A percentile compares a stretch with the other conserved stretches of the same genome.
phyloP scores from a whole-genome alignment of 305 asterid species.

The Fraxinus dipetala region DNA sequence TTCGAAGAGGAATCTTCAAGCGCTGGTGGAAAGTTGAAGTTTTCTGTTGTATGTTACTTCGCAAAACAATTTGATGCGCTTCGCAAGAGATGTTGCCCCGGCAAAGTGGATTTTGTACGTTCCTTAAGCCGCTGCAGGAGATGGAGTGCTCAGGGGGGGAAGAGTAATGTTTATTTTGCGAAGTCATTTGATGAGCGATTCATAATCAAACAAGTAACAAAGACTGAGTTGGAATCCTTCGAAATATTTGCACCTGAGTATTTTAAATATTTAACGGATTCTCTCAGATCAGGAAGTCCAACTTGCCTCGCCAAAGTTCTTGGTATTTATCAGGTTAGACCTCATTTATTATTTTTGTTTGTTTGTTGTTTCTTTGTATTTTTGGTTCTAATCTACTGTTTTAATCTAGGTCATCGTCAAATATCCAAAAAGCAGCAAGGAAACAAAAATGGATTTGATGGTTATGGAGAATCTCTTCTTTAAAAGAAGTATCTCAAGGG shows the following conservation, averaged over 20 bases:
- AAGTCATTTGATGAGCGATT: constrained; percentile 84
- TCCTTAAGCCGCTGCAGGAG: constrained; percentile 80
- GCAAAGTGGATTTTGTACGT: constrained; percentile 60
- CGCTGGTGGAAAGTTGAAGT: constrained; percentile 55
- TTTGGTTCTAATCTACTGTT: constrained; percentile 9
- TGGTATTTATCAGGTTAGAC: constrained; percentile 83
- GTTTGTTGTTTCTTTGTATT: not conserved
- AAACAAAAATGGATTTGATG: constrained; percentile 89
- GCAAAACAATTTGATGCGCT: constrained; percentile 82
- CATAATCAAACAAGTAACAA: constrained; percentile 81
- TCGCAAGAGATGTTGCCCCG: constrained; percentile 71
- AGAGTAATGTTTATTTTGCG: constrained; percentile 89
- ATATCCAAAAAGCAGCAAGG: constrained; percentile 70
- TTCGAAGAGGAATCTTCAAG: constrained; percentile 64
- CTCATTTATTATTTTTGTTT: not conserved
- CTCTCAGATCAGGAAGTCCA: constrained; percentile 73
- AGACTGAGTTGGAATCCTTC: constrained; percentile 96
- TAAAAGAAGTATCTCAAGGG: constrained; percentile 57
- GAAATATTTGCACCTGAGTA: constrained; percentile 72
- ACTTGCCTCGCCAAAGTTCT: constrained; percentile 93
- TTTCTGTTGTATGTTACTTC: constrained; percentile 74
- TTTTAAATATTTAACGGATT: constrained; percentile 65
- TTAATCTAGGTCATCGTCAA: constrained; percentile 57
- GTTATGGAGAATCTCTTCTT: constrained; percentile 97
- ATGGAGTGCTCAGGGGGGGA: constrained; percentile 98